A percentile compares a stretch with the other conserved stretches of the same genome.
phyloP scores from a whole-genome alignment of 805 yeast species.

The Candida ovalis region DNA sequence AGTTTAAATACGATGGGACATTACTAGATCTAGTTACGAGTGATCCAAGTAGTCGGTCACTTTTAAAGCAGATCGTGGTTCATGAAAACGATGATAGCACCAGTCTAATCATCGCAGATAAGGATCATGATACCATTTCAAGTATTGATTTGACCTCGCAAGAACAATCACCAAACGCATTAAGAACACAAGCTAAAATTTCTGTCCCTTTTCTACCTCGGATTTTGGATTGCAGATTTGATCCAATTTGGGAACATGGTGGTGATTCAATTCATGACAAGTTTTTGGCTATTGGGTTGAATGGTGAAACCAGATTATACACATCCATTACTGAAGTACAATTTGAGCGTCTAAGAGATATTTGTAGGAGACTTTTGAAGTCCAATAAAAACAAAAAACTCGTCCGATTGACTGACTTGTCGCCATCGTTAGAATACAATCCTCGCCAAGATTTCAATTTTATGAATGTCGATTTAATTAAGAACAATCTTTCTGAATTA shows the following conservation, averaged over 20 bases:
- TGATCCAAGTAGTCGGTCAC: conserved; percentile 20
- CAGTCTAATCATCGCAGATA: conserved; percentile 18
- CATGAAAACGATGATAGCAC: conserved; percentile 6
- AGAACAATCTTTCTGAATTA: conserved; percentile 4
- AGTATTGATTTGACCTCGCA: conserved; percentile 7
- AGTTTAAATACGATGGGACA: conserved; percentile 15
- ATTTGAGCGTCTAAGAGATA: conserved; percentile 4
- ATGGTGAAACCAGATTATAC: conserved; percentile 34
- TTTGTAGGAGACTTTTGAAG: conserved; percentile 1
- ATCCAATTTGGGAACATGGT: conserved; percentile 30
- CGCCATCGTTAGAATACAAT: conserved; percentile 7
- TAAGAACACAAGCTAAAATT: conserved; percentile 12
- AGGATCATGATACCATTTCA: conserved; percentile 16
- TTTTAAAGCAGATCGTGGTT: conserved; percentile 22
- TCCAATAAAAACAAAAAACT: conserved; percentile 3
- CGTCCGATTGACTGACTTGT: conserved; percentile 6
- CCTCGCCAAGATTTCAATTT: conserved; percentile 3
- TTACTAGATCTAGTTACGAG: conserved; percentile 10
- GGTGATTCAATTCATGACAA: conserved; percentile 3
- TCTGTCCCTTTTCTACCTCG: conserved; percentile 32
- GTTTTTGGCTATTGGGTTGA: conserved; percentile 33
- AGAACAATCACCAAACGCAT: not conserved
- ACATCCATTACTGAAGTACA: conserved; percentile 6
- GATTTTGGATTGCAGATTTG: conserved; percentile 24
- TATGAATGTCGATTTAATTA: conserved; percentile 16